Conservation (phyloP, 2,329 filamentous ascomycete genomes). For the Tolypocladium endophyticum region DNA sequence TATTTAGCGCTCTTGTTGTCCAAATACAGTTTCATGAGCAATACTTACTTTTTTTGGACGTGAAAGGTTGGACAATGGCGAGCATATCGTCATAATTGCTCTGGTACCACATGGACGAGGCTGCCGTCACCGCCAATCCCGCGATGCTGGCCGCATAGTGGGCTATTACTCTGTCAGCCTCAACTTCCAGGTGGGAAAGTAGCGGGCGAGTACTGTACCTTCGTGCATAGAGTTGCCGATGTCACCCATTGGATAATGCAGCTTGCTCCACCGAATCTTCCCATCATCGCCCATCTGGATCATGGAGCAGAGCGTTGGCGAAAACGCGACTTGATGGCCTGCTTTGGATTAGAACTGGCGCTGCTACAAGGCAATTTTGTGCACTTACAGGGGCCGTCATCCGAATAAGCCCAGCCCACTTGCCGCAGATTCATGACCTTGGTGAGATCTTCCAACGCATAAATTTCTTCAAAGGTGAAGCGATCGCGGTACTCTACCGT, state of each 20-base stretch:
- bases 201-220: constrained; percentile 21
- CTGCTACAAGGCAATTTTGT: not conserved
- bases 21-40: not conserved
- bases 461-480: constrained; percentile 58
- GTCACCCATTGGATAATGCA: constrained; percentile 39
- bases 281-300: constrained; percentile 48
- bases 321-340: constrained; percentile 52
- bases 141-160: constrained; percentile 50
- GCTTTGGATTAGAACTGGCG: constrained; percentile 6
- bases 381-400: constrained; percentile 52
- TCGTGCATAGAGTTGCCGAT: constrained; percentile 37
- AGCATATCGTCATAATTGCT: constrained; percentile 61
- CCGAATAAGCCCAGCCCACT: constrained; percentile 63
- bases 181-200: not conserved
- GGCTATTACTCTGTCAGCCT: constrained; percentile 23
- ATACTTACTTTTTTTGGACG: constrained; percentile 20
- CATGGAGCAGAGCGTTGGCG: constrained; percentile 49
- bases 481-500: constrained; percentile 73
- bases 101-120: constrained; percentile 32
- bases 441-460: constrained; percentile 51
- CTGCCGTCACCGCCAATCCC: constrained; percentile 43
- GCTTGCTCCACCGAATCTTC: constrained; percentile 46
- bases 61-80: constrained; percentile 48
- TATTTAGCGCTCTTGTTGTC: constrained; percentile 7
- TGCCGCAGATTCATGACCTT: constrained; percentile 63